phyloP scores from a whole-genome alignment of 2,329 filamentous ascomycete genomes.

The Aspergillus latus region DNA sequence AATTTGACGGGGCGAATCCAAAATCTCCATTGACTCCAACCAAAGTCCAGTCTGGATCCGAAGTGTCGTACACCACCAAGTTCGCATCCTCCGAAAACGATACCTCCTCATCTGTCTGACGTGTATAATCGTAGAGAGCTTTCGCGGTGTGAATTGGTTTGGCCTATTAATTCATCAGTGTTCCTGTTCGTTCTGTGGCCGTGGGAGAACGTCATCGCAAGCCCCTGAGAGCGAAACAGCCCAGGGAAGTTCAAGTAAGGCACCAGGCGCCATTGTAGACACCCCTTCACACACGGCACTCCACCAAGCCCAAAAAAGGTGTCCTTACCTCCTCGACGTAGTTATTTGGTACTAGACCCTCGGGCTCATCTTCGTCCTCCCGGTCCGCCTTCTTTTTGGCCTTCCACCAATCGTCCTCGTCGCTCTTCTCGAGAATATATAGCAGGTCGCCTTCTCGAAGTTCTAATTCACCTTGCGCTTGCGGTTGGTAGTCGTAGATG shows the following conservation, averaged over 20 bases:
- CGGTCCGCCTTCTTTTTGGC: slow-evolving; percentile 83
- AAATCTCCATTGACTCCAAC: slow-evolving; percentile 82
- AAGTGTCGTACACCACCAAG: slow-evolving; percentile 81
- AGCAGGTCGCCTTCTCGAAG: slow-evolving; percentile 85
- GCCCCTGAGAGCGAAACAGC: slow-evolving; percentile 18
- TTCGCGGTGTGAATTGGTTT: slow-evolving; percentile 69
- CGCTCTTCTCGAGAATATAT: slow-evolving; percentile 80
- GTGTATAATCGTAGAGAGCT: slow-evolving; percentile 96
- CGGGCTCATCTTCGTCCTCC: slow-evolving; percentile 87
- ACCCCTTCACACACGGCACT: neutral
- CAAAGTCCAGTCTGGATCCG: slow-evolving; percentile 95
- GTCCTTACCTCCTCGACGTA: slow-evolving; percentile 84
- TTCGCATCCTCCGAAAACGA: slow-evolving; percentile 88
- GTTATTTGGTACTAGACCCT: slow-evolving; percentile 88
- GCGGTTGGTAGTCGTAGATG: slow-evolving; percentile 88
- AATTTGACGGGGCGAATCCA: slow-evolving; percentile 94
- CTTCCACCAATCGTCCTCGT: slow-evolving; percentile 88
- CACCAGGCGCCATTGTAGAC: neutral
- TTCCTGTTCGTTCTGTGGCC: slow-evolving; percentile 10
- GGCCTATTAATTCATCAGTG: slow-evolving; percentile 50
- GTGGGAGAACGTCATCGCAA: slow-evolving; percentile 11
- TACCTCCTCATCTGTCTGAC: slow-evolving; percentile 96
- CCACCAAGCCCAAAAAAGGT: neutral
- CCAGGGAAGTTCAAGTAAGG: slow-evolving; percentile 1
- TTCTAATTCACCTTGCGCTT: slow-evolving; percentile 79